phyloP scores from a whole-genome alignment of 2,329 filamentous ascomycete genomes.

The Raffaelea ambrosiae region DNA sequence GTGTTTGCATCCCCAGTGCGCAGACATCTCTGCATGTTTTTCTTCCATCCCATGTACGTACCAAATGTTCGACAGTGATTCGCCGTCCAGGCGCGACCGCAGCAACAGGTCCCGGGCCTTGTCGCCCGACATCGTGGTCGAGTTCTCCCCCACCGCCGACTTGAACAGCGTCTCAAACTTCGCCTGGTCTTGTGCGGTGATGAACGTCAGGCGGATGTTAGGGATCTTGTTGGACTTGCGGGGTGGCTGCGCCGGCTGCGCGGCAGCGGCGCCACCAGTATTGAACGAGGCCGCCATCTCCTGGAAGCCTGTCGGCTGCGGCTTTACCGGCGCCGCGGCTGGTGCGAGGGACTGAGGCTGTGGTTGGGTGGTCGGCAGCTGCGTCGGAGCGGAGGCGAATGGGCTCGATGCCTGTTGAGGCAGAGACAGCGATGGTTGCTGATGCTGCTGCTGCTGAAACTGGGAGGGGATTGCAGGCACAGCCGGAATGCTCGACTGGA shows the following conservation, averaged over 20 bases:
- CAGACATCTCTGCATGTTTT: neutral
- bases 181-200: conserved; percentile 86
- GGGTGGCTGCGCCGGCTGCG: conserved; percentile 29
- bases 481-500: conserved; percentile 47
- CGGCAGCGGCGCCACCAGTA: conserved; percentile 30
- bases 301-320: conserved; percentile 57
- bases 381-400: conserved; percentile 41
- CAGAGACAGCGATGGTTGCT: conserved; percentile 17
- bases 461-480: conserved; percentile 53
- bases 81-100: conserved; percentile 79
- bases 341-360: conserved; percentile 28
- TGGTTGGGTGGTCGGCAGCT: conserved; percentile 27
- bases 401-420: conserved; percentile 34
- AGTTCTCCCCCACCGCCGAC: conserved; percentile 76
- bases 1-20: conserved; percentile 2
- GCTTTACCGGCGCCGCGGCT: conserved; percentile 47
- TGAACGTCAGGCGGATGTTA: conserved; percentile 89
- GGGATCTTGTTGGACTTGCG: conserved; percentile 64
- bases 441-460: conserved; percentile 49
- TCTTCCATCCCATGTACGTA: conserved; percentile 28
- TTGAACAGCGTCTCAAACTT: conserved; percentile 98
- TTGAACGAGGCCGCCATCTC: conserved; percentile 62
- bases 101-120: conserved; percentile 85
- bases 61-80: conserved; percentile 90
- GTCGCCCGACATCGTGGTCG: conserved; percentile 83